Base-by-base conservation (phyloP, 2,329 filamentous ascomycete genomes). In the Sclerotiophoma versabilis region DNA sequence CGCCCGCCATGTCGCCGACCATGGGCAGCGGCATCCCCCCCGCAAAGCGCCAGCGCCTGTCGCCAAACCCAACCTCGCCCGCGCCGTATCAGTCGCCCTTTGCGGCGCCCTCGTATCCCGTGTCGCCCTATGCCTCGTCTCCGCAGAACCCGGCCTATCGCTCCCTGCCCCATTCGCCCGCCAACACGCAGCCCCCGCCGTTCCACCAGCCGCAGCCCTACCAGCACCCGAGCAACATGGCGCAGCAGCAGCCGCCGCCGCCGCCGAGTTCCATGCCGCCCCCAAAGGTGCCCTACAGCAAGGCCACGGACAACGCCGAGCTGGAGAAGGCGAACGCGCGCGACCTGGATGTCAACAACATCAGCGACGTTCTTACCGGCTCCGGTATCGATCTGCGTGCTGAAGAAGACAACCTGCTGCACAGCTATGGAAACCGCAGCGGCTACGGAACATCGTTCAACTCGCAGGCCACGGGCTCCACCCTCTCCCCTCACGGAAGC, bases 371-470 rank as follows among this genome's bases (percentile, higher is more conserved):
- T 44, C 77, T 96, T 49, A 88, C 88, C 15, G 91, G 90, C 15
- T 93, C 92, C 14, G 92, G 92, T 43, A 92, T 97, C 59, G 91
- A 96, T 77, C 77, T 96, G 39, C 87, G 89, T 54, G 92, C 92
- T 60, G 93, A 96, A 74, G 91, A 96, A 69, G 90, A 92, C 64
- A 90, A 87, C 62, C 81, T 95, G 73, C 87, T 91, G 37, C 87
- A 86, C 54, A 80, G 86, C 51, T 88, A 87, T 69, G 83, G 84
- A 37, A 77, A 76, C 69, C 69, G 79, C 71, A 50, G 47, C 27
- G 68, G 81, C 69, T 73, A 78, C 64, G 64, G 75, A 54, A 75
- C 79, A 48, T 81, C 81, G 8, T 81, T 76, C 63, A 73, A 73
- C 41, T 76, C 75, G 8, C 71, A 76, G 48, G 59, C 66, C 32